Conservation (phyloP, 352 stramenopile species). For the Globisporangium mamillatum region DNA sequence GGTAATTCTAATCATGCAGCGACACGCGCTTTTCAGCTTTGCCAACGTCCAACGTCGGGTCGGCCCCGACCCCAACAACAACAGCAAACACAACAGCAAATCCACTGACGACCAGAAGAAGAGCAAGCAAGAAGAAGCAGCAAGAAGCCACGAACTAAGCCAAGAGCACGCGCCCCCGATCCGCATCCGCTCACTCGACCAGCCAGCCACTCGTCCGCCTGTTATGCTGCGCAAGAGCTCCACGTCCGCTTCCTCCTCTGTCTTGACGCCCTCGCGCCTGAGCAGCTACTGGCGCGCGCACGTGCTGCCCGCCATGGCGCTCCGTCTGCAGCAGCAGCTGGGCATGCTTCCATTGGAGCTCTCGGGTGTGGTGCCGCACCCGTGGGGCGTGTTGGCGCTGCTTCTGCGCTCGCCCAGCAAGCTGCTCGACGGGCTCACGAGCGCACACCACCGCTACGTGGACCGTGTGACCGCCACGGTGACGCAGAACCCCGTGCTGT, state of each 20-base stretch:
- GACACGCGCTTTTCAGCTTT: background rate
- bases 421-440: conserved; percentile 56
- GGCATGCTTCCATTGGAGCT: conserved; percentile 19
- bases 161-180: background rate
- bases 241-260: background rate
- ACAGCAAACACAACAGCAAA: background rate
- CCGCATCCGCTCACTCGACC: background rate
- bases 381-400: conserved; percentile 53
- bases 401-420: conserved; percentile 59
- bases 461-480: conserved; percentile 64
- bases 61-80: background rate
- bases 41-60: background rate
- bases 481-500: conserved; percentile 73
- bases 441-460: conserved; percentile 63
- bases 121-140: background rate
- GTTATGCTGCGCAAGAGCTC: conserved; percentile 8
- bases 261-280: background rate
- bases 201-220: background rate
- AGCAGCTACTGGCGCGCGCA: conserved; percentile 8
- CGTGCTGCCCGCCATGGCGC: conserved; percentile 1
- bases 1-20: background rate
- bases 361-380: conserved; percentile 32
- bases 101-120: background rate
- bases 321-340: conserved; percentile 1
- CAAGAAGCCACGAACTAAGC: too few species aligned